Evolutionary conservation across 2,329 filamentous ascomycete species (phyloP), one percentile per base, ranked within the genome.

Genomic region (Penicillium sp.): DNA sequence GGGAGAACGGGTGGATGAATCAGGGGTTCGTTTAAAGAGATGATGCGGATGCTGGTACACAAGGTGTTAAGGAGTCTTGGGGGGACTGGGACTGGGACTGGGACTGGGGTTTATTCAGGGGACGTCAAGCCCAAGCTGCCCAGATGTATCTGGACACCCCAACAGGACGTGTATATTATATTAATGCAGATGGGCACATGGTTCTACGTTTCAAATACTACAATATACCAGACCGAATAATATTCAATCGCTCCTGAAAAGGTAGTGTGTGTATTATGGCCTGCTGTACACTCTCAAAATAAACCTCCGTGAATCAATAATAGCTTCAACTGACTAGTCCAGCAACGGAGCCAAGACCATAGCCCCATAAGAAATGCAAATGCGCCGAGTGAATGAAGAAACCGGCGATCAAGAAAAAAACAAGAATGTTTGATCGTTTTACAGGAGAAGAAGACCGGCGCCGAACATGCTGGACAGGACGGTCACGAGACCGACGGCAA

Each of bases 391-490:
- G 31, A 18, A 34, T 18, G 31, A 34, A 18, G 31, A 34, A 18
- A 18, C 16, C 31, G 31, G 39, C 44, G 44, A 41, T 22, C 52
- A 48, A 46, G 27, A 41, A 35, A 41, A 35, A 42, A 53, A 47
- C 41, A 39, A 36, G 49, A 44, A 40, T 45, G 29, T 31, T 18
- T 16, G n/a, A 29, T 28, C 20, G 16, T 40, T 42, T 52, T 61
- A 70, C 52, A 66, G 45, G 16, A 70, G 47, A 42, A 70, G 47
- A 13, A 71, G 47, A 36, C 64, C 59, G 29, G 77, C 77, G 29
- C 79, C 79, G 49, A 82, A 70, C 11, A 82, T 47, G 13, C 75
- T 74, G 36, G 76, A 80, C 44, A 76, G 50, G 31, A 76, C 57
- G 8, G 81, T 74, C 20, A 78, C 70, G 34, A 74, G 63, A 42